Base-by-base conservation (phyloP, 495 filamentous ascomycete genomes). In the Daldinia vernicosa region DNA sequence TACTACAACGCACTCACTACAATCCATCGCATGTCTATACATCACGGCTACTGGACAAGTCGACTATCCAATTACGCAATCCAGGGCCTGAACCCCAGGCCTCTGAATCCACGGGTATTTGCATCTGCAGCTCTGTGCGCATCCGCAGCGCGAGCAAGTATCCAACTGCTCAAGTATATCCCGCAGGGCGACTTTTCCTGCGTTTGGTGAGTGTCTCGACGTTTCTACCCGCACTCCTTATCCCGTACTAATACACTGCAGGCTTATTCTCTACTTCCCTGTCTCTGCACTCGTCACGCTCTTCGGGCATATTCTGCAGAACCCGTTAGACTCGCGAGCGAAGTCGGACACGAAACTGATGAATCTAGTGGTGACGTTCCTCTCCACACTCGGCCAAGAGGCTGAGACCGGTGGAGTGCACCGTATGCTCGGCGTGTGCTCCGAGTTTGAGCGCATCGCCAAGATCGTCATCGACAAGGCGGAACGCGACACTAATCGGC, bases 1-100 rank as follows among this genome's bases (percentile, higher is more conserved):
- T 99, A 99, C 80, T 98, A 99, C 83, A 99, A 98, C 77, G 96
- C 93, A 73, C 84, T 99, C 61, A 98, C 94, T 14, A 99, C 95
- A 1, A 97, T 99, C 60, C 95, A 99, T 80, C 92, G 95, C 24
- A 98, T 98, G 95, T 96, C 93, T 4, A 90, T 98, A 56, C 95
- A 99, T 77, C 96, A 98, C 76, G 95, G 95, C 2, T 98, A 97
- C 82, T 99, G 95, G 95, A 97, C 94, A 7, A 97, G 92, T 74
- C 88, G 95, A 45, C 83, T 98, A 24, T 97, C 94, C 28, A 95
- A 98, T 72, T 99, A 93, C 77, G 95, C 95, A 2, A 94, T 98
- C 45, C 92, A 95, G 73, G 95, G 95, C 6, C 80, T 97, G 39
- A 98, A 97, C 79, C 91, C 93, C 4, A 85, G 90, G 67, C 94